These are phyloP conservation scores for Trichomonas gallinae DNA, from an alignment of 208 protist species.

Conservation along the genomic window DNA sequence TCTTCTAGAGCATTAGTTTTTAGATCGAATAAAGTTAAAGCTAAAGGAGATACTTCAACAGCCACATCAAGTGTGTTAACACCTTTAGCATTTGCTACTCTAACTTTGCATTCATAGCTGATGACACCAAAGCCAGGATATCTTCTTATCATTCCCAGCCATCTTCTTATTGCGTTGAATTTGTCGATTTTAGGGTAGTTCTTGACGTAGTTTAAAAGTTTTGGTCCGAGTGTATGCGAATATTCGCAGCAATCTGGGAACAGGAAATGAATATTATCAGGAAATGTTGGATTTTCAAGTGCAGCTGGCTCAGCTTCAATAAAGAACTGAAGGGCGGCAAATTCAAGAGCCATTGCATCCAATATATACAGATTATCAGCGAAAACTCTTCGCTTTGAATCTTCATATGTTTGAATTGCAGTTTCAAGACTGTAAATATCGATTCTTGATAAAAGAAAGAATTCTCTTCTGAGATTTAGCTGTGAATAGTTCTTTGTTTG, in stretches of 20 bases:
- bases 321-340: too few relatives aligned
- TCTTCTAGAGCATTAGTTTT: neutral
- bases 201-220: too few relatives aligned
- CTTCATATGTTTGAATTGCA: neutral
- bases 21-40: neutral
- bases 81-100: neutral
- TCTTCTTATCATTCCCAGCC: too few relatives aligned
- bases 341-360: too few relatives aligned
- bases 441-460: neutral
- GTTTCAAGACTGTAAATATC: neutral
- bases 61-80: neutral
- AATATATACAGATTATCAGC: too few relatives aligned
- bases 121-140: neutral
- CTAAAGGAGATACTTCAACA: neutral
- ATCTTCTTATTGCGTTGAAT: too few relatives aligned
- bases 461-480: neutral
- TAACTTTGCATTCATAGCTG: neutral
- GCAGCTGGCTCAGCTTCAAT: too few relatives aligned
- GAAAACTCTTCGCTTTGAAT: neutral
- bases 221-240: too few relatives aligned
- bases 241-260: too few relatives aligned
- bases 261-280: too few relatives aligned
- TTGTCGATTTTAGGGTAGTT: too few relatives aligned
- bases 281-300: too few relatives aligned
- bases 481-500: neutral